phyloP scores from a whole-genome alignment of 345 rosid species.

The Pistacia atlantica region DNA sequence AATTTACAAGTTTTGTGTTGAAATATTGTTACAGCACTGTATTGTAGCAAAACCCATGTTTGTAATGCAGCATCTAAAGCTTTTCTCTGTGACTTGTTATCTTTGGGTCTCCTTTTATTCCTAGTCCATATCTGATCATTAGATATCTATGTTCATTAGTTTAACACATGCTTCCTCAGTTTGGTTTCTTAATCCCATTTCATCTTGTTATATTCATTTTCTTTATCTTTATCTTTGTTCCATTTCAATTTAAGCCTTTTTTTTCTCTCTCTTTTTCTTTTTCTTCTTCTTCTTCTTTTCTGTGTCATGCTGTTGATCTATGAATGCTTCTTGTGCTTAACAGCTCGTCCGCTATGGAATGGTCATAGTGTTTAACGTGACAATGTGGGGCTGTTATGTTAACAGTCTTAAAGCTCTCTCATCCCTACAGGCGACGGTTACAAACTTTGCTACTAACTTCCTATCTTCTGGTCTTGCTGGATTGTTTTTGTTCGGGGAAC shows the following conservation, averaged over 20 bases:
- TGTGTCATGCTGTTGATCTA: neutral
- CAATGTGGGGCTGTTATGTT: conserved; percentile 94
- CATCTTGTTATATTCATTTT: neutral
- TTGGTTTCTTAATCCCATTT: neutral
- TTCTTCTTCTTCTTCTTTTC: no score
- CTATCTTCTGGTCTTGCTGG: conserved; percentile 87
- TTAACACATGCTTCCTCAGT: neutral
- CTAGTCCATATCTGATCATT: no score
- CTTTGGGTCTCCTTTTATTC: no score
- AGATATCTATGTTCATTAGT: neutral
- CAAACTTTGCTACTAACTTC: conserved; percentile 86
- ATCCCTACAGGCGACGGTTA: conserved; percentile 82
- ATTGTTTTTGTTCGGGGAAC: conserved; percentile 64
- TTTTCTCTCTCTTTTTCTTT: neutral
- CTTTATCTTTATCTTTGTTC: no score
- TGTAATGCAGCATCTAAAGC: neutral
- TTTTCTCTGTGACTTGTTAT: neutral
- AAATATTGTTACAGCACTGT: no score
- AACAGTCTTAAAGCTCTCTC: conserved; percentile 89
- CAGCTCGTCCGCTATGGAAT: conserved; percentile 65
- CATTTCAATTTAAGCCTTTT: no score
- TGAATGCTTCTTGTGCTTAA: conserved; percentile 1
- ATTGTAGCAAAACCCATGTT: neutral
- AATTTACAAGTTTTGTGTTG: no score
- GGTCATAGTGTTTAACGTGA: conserved; percentile 64